Evolutionary conservation across 371 early-diverging fungal species (phyloP), one percentile per base, ranked within the genome.

Genomic region (Choanephora cucurbitarum): DNA sequence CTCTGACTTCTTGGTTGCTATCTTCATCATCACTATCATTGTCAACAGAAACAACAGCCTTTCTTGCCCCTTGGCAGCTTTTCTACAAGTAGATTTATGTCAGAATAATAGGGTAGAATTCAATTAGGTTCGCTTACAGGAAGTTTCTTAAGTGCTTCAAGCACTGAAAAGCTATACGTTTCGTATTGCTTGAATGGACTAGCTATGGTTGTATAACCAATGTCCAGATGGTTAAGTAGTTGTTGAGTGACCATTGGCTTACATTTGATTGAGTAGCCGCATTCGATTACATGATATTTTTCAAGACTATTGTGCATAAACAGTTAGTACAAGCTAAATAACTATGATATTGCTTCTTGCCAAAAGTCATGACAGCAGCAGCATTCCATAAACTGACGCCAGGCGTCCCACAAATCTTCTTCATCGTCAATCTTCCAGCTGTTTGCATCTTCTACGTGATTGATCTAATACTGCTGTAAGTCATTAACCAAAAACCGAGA

Each of bases 241-340:
- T 57, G 51, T 28, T 50, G 39, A 44, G 58, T 50, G 7, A 57
- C 37, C 0, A 24, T 24, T 0, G 41, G 52, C 13, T 59, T 47
- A 23, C 48, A 59, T 34, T 52, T 47, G 15, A 59, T 59, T 2
- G 59, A 59, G 40, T 59, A 59, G 21, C 52, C 59, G 15, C 53
- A 59, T 24, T 59, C 34, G 13, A 59, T 59, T 0, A 59, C 18
- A 33, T 59, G 59, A 23, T 59, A 48, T 10, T 43, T 28, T 43
- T 59, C 33, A 5, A 49, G 23, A 43, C 59, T 37, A 9, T 28
- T 28, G 28, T 5, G 3, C 5, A 28, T 7, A 28, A 28, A 5
- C 28, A 28, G 3, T 28, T 28, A 28, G 28, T 5, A 28, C 28
- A 28, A 28, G 28, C 28, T 28, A 7, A 28, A 37, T 37, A 37